Percentiles rank a stretch among this genome's conserved stretches.
phyloP scores from a whole-genome alignment of 129 eudicot species.

The Oenanthe sinensis region DNA sequence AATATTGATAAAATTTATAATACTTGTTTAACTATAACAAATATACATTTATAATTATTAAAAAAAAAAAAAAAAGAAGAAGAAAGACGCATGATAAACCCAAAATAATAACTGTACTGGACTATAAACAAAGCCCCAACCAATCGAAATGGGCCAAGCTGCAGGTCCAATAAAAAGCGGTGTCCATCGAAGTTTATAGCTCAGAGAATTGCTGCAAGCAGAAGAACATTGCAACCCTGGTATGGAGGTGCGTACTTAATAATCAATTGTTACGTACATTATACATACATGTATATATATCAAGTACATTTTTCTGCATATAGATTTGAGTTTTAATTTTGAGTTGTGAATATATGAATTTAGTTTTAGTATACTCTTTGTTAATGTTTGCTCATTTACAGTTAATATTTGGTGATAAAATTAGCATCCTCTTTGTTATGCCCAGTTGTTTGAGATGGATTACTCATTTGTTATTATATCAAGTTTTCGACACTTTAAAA shows the following conservation, averaged over 20 bases:
- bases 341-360: not conserved
- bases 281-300: no score
- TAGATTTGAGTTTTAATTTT: not conserved
- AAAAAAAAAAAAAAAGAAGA: no score
- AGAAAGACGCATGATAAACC: no score
- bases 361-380: not conserved
- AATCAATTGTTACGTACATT: not conserved
- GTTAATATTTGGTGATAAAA: not conserved
- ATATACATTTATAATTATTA: no score
- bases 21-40: no score
- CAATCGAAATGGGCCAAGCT: not conserved
- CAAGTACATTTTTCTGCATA: no score
- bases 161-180: not conserved
- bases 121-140: not conserved
- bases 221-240: not conserved
- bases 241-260: not conserved
- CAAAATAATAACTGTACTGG: no score
- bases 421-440: not conserved
- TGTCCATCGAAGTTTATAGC: no score
- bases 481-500: not conserved
- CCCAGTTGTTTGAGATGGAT: not conserved
- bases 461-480: not conserved
- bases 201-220: no score
- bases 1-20: no score
- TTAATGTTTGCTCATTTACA: not conserved